A percentile compares a stretch with the other conserved stretches of the same genome.
Conservation (phyloP, 495 filamentous ascomycete species). For the Aspergillus campestris region DNA sequence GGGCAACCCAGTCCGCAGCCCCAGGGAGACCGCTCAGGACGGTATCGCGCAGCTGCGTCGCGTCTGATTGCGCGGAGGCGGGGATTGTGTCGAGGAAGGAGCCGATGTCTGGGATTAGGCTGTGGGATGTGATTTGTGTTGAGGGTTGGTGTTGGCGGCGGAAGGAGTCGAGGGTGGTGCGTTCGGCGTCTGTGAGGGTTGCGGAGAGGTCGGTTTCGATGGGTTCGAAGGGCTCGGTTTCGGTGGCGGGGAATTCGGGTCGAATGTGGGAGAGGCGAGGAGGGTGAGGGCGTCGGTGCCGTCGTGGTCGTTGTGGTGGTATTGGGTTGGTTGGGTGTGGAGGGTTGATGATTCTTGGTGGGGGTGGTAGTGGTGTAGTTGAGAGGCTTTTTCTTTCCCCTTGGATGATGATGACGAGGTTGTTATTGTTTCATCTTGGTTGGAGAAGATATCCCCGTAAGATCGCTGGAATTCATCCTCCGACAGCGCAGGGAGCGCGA, state of each 20-base stretch:
- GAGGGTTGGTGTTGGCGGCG: constrained; percentile 8
- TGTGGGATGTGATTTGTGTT: constrained; percentile 16
- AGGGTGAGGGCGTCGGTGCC: constrained; percentile 40
- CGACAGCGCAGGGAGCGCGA: constrained; percentile 18
- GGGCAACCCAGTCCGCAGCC: constrained; percentile 47
- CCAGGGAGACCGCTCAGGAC: constrained; percentile 26
- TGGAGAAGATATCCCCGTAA: constrained; percentile 3
- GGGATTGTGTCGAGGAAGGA: constrained; percentile 22
- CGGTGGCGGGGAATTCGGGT: constrained; percentile 27
- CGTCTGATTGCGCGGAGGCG: neutral
- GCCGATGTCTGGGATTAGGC: constrained; percentile 39
- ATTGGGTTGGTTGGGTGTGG: neutral
- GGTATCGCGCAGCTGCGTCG: constrained; percentile 19
- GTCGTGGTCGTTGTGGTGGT: constrained; percentile 13
- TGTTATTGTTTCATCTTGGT: neutral
- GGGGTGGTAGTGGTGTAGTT: neutral
- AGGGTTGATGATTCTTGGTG: neutral
- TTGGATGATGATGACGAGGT: constrained; percentile 5
- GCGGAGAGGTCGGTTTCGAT: constrained; percentile 20
- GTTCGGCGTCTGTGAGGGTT: constrained; percentile 18
- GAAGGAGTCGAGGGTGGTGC: constrained; percentile 31
- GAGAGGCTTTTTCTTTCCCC: constrained; percentile 15
- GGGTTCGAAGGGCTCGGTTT: constrained; percentile 32
- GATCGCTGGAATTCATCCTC: constrained; percentile 25
- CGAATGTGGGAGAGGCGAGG: constrained; percentile 44